Evolutionary conservation across 257 asterid species (phyloP), one percentile per base, ranked within the genome.

Genomic region (Craterostigma plantagineum): DNA sequence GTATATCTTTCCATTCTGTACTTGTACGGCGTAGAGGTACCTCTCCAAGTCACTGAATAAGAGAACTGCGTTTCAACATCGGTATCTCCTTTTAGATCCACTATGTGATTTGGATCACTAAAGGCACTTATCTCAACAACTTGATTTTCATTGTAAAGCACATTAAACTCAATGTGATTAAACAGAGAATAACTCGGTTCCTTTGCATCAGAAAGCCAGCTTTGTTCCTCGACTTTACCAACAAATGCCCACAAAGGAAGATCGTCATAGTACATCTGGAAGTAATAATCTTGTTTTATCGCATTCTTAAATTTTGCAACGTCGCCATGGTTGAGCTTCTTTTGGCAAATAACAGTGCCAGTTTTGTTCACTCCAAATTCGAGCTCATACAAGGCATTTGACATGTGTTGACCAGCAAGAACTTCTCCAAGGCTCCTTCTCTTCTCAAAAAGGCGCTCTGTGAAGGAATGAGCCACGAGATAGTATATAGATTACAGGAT

Each of bases 241-340:
- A 87, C 49, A 70, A 73, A 82, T 38, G 83, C 98, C 98, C 95
- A 87, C 30, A 82, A 43, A 40, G 98, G 95, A 58, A 82, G 98
- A 68, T 76, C 83, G 46, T 79, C 95, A 60, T 58, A 79, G 71
- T 82, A 82, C 82, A 79, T 79, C 55, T 76, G 83, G 63, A 63
- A 87, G 70, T 76, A 87, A 61, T 65, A 82, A 35, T 82, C 83
- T 27, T 67, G 68, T 18, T 23, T 37, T 56, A 82, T 61, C 46
- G 92, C 81, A 46, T 63, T 55, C 64, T 70, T 76, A 60, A 87
- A 79, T 52, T 72, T 74, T 9, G 72, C 58, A 44, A 76, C 56
- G 36, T 79, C 79, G 16, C 50, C 59, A 43, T 43, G 61, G 36
- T 56, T 54, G 37, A 86, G 78, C 39, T 56, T 69, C 59, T 57